Evolutionary conservation across 805 yeast species (phyloP), one percentile per base, ranked within the genome.

Genomic region (Wickerhamomyces hampshirensis): DNA sequence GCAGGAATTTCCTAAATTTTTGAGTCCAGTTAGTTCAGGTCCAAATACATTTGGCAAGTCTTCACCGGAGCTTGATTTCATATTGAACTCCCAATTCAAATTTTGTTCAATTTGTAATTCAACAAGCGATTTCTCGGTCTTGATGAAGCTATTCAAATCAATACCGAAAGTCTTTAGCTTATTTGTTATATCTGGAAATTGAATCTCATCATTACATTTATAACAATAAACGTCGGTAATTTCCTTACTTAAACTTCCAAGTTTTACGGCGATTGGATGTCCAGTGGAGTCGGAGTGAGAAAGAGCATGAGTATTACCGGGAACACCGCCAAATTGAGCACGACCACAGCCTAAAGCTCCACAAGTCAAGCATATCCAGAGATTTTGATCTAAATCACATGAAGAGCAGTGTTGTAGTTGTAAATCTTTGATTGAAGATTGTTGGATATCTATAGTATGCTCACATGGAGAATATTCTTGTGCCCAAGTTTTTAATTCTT

Each of bases 261-360:
- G 62, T 53, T 93, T 93, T 6, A 89, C 84, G 0, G 97, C 96
- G 13, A 89, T 76, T 3, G 86, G 75, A 60, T 93, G 98, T 1
- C 66, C 68, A 0, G 74, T 47, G 10, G 53, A 34, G 26, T 80
- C 75, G 52, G 58, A 80, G 60, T 93, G 99, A 0, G 60, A 56
- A 40, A 91, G 63, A 0, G 95, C 98, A 58, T 93, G 98, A 0
- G 95, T 80, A 54, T 91, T 77, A 5, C 99, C 99, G n/a, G 88
- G 82, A 10, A 84, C 76, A 17, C 94, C 91, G 24, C 98, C 98
- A 54, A 84, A 86, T 59, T 93, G 98, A 23, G 80, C 79, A 46
- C 99, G 68, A 5, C 99, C 99, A 63, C 99, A 93, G 5, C 96
- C 96, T 9, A 88, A 50, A n/a, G 73, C 63, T 2, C 98, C 98